Evolutionary conservation across 2,329 filamentous ascomycete species (phyloP).

Genomic region (Elsinoe arachidis): DNA sequence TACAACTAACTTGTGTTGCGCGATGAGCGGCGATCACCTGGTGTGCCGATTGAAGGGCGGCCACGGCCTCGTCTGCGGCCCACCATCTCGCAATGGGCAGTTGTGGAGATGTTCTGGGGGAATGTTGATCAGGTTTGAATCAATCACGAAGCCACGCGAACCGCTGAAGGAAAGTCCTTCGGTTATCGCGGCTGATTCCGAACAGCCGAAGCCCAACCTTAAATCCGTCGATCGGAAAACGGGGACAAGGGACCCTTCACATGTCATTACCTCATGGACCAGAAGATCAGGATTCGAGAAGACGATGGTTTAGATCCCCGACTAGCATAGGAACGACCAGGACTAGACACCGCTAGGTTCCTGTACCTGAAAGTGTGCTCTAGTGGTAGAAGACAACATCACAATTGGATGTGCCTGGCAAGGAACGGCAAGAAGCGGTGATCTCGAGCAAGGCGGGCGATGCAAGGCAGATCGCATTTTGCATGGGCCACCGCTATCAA

Average conservation of each 20-base stretch:
- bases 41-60: neutral
- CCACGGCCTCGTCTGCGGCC: conserved; percentile 6
- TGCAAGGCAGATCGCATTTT: neutral
- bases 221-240: neutral
- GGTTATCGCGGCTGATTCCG: neutral
- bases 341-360: neutral
- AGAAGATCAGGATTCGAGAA: conserved; percentile 10
- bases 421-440: neutral
- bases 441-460: neutral
- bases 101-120: neutral
- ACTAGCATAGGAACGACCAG: neutral
- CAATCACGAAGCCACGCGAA: conserved; percentile 6
- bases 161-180: neutral
- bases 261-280: neutral
- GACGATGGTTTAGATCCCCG: neutral
- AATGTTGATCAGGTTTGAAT: neutral
- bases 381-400: no score
- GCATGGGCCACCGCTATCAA: neutral
- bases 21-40: conserved; percentile 2
- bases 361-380: neutral
- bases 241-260: neutral
- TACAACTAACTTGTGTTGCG: neutral
- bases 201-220: neutral
- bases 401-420: neutral
- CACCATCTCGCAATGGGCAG: neutral